Evolutionary conservation across 108 stramenopile species (phyloP), one percentile per base, ranked within the genome.

Genomic region (Cyclotella atomus): DNA sequence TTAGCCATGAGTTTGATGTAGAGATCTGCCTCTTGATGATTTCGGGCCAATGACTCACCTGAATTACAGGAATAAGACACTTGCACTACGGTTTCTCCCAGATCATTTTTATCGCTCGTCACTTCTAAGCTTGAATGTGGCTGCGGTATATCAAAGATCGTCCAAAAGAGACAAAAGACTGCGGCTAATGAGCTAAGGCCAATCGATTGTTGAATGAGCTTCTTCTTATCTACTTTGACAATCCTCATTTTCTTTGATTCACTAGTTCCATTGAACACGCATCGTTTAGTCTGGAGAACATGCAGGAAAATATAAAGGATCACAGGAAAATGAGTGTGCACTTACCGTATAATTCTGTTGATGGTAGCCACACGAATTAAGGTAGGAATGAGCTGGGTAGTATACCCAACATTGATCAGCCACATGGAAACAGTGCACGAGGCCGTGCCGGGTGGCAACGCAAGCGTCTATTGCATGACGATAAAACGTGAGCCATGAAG

Each of bases 371-470:
- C 64, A 33, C 82, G 82, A 44, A 85, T 71, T 19, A 85, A 36
- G 25, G 82, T 46, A 17, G 85, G 85, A 25, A 82, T 75, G 3
- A 85, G 53, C 20, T 52, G 67, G 0, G 77, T 30, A 3, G 79
- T 82, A 29, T 82, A 82, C 23, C 85, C 85, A 38, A 82, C 10
- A 49, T 28, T 47, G 52, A 81, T 23, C 12, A 85, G 38, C 85
- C 85, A 85, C 17, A 46, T 45, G 14, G 30, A n/a, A 6, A 69
- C 33, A 32, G 79, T 46, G 50, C 85, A 85, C 1, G 57, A 52
- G 3, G 15, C 62, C 19, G 32, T 24, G 0, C 50, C 46, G 6
- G 81, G 73, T 34, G 10, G 19, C 4, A n/a, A 20, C 3, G 73
- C 46, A 32, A 17, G 12, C 12, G 38, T 41, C 38, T 41, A 12